Base-by-base conservation (phyloP, 1,139 yeast genomes). In the Blastobotrys buckinghamii region DNA sequence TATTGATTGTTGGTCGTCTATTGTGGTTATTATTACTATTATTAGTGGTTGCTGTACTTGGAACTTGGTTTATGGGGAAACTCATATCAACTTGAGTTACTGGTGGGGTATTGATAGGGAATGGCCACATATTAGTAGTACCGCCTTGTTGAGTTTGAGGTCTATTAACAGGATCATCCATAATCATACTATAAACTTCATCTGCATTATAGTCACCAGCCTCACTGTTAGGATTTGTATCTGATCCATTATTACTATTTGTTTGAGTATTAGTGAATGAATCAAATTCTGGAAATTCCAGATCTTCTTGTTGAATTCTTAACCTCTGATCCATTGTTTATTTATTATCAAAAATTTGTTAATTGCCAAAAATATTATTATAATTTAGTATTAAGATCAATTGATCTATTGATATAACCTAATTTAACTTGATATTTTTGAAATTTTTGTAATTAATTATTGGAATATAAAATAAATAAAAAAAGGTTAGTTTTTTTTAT, bases 291-390 rank as follows among this genome's bases (percentile, higher is more conserved):
- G 49, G 47, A 33, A 49, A 46, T 27, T 47, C 49, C 27, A 49
- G 39, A 12, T 47, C 47, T n/a, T n/a, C n/a, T 35, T 49, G 51
- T 30, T 45, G 52, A n/a, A 49, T 32, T 27, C 48, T 41, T 49
- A 49, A n/a, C 9, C 47, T 49, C 38, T 44, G 52, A 33, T 48
- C 48, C 48, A 48, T 48, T 35, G 2, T 24, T 24, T 6, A 22
- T 5, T 4, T 22, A 12, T n/a, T n/a, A n/a, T n/a, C n/a, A n/a
- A n/a, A n/a, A n/a, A n/a, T n/a, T n/a, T n/a, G n/a, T n/a, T n/a
- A n/a, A n/a, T n/a, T n/a, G n/a, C 17, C 26, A 38, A 38, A 22
- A 38, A 26, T 26, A 26, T 7, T 26, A 6, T 26, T 7, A 26
- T 26, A 10, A 26, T 26, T 26, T 26, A 26, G 6, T 26, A 10